These are phyloP conservation scores for Quercus agrifolia DNA, from an alignment of 306 rosid species.

Conservation along the genomic window DNA sequence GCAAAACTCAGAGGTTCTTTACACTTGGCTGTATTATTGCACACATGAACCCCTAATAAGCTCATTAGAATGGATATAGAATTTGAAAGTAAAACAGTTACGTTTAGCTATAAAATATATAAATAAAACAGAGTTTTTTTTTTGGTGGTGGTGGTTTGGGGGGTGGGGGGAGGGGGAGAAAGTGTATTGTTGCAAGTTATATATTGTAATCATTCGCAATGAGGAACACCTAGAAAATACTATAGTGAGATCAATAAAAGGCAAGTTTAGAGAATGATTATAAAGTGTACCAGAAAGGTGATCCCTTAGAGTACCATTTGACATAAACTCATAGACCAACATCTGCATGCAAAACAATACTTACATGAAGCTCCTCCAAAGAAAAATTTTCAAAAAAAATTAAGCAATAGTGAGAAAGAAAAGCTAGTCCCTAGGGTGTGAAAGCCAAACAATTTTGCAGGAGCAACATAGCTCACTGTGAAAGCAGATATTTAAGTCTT, in stretches of 20 bases:
- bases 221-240: no score
- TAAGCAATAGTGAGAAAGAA: conserved; percentile 12
- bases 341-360: conserved; percentile 51
- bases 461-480: neutral
- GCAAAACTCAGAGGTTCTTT: conserved; percentile 43
- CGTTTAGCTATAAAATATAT: no score
- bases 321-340: conserved; percentile 89
- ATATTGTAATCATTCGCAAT: no score
- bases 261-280: conserved; percentile 13
- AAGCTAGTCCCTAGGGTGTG: neutral
- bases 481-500: neutral
- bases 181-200: no score
- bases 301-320: conserved; percentile 81
- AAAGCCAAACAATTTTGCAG: neutral
- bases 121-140: no score
- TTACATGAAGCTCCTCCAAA: neutral
- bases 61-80: neutral
- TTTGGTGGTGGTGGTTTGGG: no score
- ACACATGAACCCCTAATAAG: neutral
- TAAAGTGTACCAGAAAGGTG: conserved; percentile 67
- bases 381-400: conserved; percentile 11
- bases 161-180: no score
- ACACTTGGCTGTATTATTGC: conserved; percentile 46
- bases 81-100: no score
- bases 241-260: neutral